A percentile compares a stretch with the other conserved stretches of the same genome.
Evolutionary conservation across 78 protist species (phyloP).

Genomic region (Acrasis kona): DNA sequence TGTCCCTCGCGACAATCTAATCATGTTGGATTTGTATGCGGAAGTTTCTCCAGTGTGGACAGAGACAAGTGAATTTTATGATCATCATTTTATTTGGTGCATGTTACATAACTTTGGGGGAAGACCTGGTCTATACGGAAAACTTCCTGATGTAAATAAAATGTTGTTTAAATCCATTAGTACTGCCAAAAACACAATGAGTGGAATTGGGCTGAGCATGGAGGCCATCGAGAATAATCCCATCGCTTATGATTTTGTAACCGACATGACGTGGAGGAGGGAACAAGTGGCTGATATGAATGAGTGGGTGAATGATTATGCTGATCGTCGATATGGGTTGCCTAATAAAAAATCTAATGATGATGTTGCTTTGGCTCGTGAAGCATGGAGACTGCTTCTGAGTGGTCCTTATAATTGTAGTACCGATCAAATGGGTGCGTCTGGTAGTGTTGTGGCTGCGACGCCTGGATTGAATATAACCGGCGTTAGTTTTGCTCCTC

Average conservation of each 20-base stretch:
- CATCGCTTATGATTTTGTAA: slow-evolving; percentile 47
- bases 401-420: no score
- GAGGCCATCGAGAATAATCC: slow-evolving; percentile 64
- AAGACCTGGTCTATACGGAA: slow-evolving; percentile 52
- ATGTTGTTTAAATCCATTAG: background rate
- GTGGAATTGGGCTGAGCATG: slow-evolving; percentile 62
- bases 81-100: slow-evolving; percentile 57
- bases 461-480: no score
- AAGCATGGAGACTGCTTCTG: no score
- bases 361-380: no score
- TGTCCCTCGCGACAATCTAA: slow-evolving; percentile 41
- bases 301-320: slow-evolving; percentile 41
- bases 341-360: no score
- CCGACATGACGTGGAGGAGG: slow-evolving; percentile 50
- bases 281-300: background rate
- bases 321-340: slow-evolving; percentile 45
- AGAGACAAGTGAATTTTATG: slow-evolving; percentile 36
- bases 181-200: slow-evolving; percentile 14
- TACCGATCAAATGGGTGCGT: no score
- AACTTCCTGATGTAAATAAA: slow-evolving; percentile 26
- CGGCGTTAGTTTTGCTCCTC: no score
- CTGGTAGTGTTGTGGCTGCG: no score
- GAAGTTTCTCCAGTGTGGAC: slow-evolving; percentile 57
- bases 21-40: slow-evolving; percentile 60
- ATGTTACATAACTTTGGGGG: slow-evolving; percentile 79